Base-by-base conservation (phyloP, 768 basidiomycete genomes). In the Macrolepiota fuliginosa region DNA sequence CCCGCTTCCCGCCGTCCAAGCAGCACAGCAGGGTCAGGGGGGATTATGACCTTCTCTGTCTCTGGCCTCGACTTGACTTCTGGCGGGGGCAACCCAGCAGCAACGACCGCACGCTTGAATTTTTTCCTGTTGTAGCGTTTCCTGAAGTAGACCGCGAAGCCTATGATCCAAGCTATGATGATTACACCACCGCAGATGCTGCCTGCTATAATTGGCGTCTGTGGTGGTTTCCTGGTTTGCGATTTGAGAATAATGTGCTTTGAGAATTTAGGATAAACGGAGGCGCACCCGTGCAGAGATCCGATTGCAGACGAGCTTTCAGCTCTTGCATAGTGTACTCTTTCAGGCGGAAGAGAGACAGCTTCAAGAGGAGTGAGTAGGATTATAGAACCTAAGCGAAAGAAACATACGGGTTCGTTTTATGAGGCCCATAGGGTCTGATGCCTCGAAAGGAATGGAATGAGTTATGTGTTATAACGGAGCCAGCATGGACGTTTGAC, bases 1-100 rank as follows among this genome's bases (percentile, higher is more conserved):
- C 83, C 82, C 2, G 83, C 79, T 58, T 70, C 65, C 22, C 74
- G 69, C 50, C 78, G 75, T 19, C 83, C 83, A 47, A 82, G 72
- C n/a, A 87, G 69, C 32, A 88, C 76, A 42, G 86, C 87, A n/a
- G 87, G 86, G 70, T 89, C 87, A 0, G 86, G 86, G 19, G 86
- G 86, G 19, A 87, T 83, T 54, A 87, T 76, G 58, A 85, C 74
- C 51, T 73, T 79, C 65, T 82, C 79, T 56, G 77, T 73, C 53
- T 73, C 70, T 57, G 76, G 65, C 58, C 74, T 40, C 13, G 50
- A 73, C 67, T 78, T 79, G 56, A 68, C 69, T 57, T 74, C 69
- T 17, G 80, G 77, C 59, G 77, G 68, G 3, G 65, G 64, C 32
- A 75, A 72, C 66, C 77, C 78, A 35, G 83, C 83, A n/a, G 74